Base-by-base conservation (phyloP, 2,329 filamentous ascomycete species). In the Thelonectria olida region DNA sequence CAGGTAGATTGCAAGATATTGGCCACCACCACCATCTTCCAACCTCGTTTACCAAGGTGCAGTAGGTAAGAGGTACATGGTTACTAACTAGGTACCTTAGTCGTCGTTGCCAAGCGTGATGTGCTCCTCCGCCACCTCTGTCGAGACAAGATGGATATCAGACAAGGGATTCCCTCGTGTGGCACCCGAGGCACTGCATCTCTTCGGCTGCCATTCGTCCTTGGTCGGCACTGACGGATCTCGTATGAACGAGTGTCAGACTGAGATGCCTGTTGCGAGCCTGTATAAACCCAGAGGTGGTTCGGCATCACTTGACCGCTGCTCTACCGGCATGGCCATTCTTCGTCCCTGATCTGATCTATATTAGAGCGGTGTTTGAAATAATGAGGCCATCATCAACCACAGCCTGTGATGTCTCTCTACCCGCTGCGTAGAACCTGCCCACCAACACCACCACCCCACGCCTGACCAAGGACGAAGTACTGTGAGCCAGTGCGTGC, bases 361-460 rank as follows among this genome's bases (percentile, higher is more conserved):
- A 60, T 62, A 58, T 63, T 55, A 50, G 53, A 61, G 67, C 62
- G 65, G 62, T 66, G 58, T 61, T 68, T 31, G 52, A 61, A 51
- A 61, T 58, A 62, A 67, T 71, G 69, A 70, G 69, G 59, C 69
- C 69, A 71, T 71, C 68, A 47, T 67, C 61, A 53, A 67, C 56
- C 56, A 20, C 65, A 41, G 54, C 67, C 53, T 68, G 63, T 55
- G 61, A 69, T 67, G 38, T 66, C 69, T 56, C 49, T 67, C 57
- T 63, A 60, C 62, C 66, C 61, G 42, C 61, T 60, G 59, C 51
- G 61, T 56, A 62, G 63, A 67, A 63, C 65, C 63, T 65, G 60
- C 58, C 68, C 65, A 71, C 68, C 57, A 62, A 64, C 58, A 61
- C 61, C 58, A 67, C 52, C 66, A 71, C 65, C 68, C 68, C 68